These are phyloP conservation scores for Debaryomyces subglobosus DNA, from an alignment of 1,139 yeast species.

Conservation along the genomic window DNA sequence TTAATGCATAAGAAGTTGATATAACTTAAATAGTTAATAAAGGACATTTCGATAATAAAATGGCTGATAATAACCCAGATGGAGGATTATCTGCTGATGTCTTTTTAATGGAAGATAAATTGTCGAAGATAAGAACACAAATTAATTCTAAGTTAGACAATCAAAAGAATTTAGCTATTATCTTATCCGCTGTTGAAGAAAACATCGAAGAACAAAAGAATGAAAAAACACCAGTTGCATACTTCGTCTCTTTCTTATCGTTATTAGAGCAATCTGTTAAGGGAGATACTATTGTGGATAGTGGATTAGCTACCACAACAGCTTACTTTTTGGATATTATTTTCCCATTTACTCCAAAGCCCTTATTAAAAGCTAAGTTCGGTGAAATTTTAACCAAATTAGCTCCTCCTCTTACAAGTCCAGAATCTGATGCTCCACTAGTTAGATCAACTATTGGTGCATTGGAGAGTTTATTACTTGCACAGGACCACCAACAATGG, in stretches of 20 bases:
- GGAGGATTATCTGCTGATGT: slow-evolving; percentile 39
- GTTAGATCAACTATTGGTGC: slow-evolving; percentile 85
- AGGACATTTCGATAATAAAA: slow-evolving; percentile 8
- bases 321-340: slow-evolving; percentile 82
- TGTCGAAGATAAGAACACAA: slow-evolving; percentile 72
- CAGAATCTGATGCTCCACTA: slow-evolving; percentile 80
- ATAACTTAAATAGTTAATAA: slow-evolving; percentile 3
- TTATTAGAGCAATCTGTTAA: slow-evolving; percentile 74
- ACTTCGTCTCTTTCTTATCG: slow-evolving; percentile 81
- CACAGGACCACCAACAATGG: slow-evolving; percentile 87
- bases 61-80: slow-evolving; percentile 46
- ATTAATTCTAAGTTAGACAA: slow-evolving; percentile 75
- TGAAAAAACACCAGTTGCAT: slow-evolving; percentile 65
- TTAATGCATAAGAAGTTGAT: background rate
- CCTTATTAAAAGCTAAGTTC: slow-evolving; percentile 71
- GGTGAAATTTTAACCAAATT: slow-evolving; percentile 75
- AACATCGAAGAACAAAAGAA: slow-evolving; percentile 74
- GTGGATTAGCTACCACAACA: slow-evolving; percentile 69
- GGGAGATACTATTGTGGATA: slow-evolving; percentile 57
- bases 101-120: slow-evolving; percentile 64
- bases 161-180: slow-evolving; percentile 74
- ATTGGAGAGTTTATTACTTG: slow-evolving; percentile 73
- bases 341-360: slow-evolving; percentile 72
- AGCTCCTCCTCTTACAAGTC: slow-evolving; percentile 76
- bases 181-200: slow-evolving; percentile 88